phyloP scores from a whole-genome alignment of 495 filamentous ascomycete species.

The Chaetomidium leptoderma region DNA sequence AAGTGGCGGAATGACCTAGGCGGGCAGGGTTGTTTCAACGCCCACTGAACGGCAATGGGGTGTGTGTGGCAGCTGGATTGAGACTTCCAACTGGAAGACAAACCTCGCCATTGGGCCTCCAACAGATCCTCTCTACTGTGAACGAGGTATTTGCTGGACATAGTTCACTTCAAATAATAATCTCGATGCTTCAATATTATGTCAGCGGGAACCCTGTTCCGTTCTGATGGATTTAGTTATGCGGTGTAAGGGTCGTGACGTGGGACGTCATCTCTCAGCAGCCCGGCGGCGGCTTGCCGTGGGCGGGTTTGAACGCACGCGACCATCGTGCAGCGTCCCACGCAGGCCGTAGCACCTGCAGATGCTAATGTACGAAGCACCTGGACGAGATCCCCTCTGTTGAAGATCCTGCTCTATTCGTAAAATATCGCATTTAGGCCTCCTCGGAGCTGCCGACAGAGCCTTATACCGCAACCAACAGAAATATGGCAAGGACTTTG shows the following conservation, averaged over 20 bases:
- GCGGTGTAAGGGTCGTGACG: not conserved
- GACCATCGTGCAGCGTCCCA: conserved; percentile 6
- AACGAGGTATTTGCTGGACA: no score
- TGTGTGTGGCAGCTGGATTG: not conserved
- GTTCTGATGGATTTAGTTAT: not conserved
- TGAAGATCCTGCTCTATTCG: no score
- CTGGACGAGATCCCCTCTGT: not conserved
- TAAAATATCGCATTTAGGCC: no score
- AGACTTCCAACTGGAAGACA: no score
- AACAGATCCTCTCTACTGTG: no score
- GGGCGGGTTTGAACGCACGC: conserved; percentile 1
- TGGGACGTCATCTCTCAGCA: not conserved
- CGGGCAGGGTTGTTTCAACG: not conserved
- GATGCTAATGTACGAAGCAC: not conserved
- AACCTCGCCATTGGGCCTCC: no score
- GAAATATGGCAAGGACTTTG: no score
- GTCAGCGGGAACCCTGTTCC: not conserved
- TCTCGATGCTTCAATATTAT: not conserved
- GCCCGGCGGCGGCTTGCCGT: not conserved
- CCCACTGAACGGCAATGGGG: not conserved
- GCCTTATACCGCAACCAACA: no score
- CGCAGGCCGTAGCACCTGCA: not conserved
- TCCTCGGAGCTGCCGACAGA: no score
- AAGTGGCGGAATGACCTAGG: conserved; percentile 5
- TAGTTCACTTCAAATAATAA: no score